Base-by-base conservation (phyloP, 192 early-diverging fungal species). In the Coemansia sp. region DNA sequence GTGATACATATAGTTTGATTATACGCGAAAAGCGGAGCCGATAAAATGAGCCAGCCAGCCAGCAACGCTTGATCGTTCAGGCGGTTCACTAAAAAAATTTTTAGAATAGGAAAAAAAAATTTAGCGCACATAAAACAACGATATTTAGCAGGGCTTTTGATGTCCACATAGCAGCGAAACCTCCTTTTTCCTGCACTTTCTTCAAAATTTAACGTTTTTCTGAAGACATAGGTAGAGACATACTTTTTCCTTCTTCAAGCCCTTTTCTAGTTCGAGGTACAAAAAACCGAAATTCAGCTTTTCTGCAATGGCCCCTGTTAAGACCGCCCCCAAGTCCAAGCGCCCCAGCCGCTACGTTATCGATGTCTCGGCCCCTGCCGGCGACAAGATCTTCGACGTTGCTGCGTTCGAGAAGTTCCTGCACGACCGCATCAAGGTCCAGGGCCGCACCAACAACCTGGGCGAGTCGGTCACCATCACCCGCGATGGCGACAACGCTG, bases 351-450 rank as follows among this genome's bases (percentile, higher is more conserved):
- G 93, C 86, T 96, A 90, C 90, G 91, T 91, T 77, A 91, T 99
- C 77, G 96, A 98, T 86, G 90, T 90, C 86, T 94, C 95, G 71
- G 88, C 85, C 59, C 95, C 97, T 67, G 95, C 93, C 79, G 84
- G 81, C 68, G 97, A 99, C 89, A 91, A 90, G 87, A 97, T 99
- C 88, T 93, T 99, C 78, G 95, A 99, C 88, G 87, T 88, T 69
- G 94, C 95, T 81, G 91, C 92, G 74, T 99, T 97, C 81, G 95
- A 98, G 87, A 98, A 97, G 91, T 98, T 90, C 90, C 91, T 98
- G 71, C 94, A 95, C 85, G 96, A 98, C 87, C 91, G 94, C 85
- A 90, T 99, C 88, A 99, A 99, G 95, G 94, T 99, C 75, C 89
- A 88, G 56, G 94, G 94, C 73, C 94, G 93, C 83, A 96, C 95